Evolutionary conservation across 805 yeast genomes (phyloP).

Genomic region (Myxozyma kluyveri): DNA sequence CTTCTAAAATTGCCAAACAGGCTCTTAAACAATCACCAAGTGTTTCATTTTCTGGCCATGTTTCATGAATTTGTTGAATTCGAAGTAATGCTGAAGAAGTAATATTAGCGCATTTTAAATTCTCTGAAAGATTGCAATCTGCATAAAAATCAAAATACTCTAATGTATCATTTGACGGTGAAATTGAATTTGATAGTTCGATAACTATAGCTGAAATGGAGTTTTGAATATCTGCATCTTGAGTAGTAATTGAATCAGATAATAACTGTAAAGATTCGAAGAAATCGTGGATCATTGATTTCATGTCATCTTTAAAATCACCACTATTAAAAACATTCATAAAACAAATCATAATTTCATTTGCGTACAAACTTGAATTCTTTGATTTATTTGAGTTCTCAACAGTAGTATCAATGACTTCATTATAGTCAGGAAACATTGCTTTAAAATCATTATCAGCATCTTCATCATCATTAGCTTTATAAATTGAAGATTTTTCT

Average conservation of each 20-base stretch:
- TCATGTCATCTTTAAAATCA: not conserved
- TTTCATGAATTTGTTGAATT: constrained; percentile 49
- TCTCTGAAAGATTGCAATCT: constrained; percentile 59
- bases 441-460: constrained; percentile 73
- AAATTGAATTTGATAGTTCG: not conserved
- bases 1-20: constrained; percentile 61
- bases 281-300: constrained; percentile 2
- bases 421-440: constrained; percentile 88
- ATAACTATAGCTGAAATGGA: constrained; percentile 9
- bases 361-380: not conserved
- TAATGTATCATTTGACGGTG: not conserved
- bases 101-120: constrained; percentile 49
- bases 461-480: constrained; percentile 59
- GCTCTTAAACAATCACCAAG: constrained; percentile 63
- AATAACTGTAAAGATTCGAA: not conserved
- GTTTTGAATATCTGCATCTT: constrained; percentile 20
- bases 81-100: constrained; percentile 34
- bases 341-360: not conserved
- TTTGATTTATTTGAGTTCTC: not conserved
- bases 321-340: not conserved
- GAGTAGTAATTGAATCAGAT: constrained; percentile 7
- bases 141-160: constrained; percentile 57
- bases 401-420: constrained; percentile 38
- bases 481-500: constrained; percentile 61
- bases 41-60: constrained; percentile 97